These are phyloP conservation scores for Daldinia vernicosa DNA, from an alignment of 495 filamentous ascomycete species.

Conservation along the genomic window DNA sequence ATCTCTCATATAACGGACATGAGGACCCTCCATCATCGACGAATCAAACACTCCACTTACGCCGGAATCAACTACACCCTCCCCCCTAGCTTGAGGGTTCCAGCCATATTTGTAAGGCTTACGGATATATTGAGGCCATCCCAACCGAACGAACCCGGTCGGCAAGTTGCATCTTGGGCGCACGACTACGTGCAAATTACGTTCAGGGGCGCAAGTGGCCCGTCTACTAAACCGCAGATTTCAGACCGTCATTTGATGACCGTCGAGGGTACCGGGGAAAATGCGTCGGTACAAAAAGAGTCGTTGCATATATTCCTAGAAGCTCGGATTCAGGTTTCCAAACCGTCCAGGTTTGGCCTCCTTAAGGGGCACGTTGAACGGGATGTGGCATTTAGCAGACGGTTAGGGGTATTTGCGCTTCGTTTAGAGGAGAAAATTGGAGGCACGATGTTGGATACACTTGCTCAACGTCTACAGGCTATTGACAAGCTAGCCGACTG, in stretches of 20 bases:
- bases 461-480: slow-evolving; percentile 64
- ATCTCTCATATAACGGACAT: slow-evolving; percentile 57
- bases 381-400: slow-evolving; percentile 66
- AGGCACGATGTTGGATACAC: slow-evolving; percentile 59
- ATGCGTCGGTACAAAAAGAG: slow-evolving; percentile 39
- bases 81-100: slow-evolving; percentile 51
- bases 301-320: slow-evolving; percentile 49
- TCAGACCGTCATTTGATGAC: slow-evolving; percentile 14
- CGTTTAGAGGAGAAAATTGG: slow-evolving; percentile 66
- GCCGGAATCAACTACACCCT: slow-evolving; percentile 40
- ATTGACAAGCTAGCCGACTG: slow-evolving; percentile 73
- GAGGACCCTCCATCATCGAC: slow-evolving; percentile 53
- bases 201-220: slow-evolving; percentile 57
- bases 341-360: slow-evolving; percentile 52
- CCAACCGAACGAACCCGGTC: slow-evolving; percentile 26
- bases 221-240: slow-evolving; percentile 13
- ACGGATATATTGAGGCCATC: slow-evolving; percentile 52
- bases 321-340: slow-evolving; percentile 51
- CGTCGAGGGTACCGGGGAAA: slow-evolving; percentile 29
- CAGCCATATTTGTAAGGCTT: slow-evolving; percentile 55
- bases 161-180: slow-evolving; percentile 55
- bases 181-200: slow-evolving; percentile 62
- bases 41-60: slow-evolving; percentile 42
- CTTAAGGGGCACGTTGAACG: slow-evolving; percentile 63
- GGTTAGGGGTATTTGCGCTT: slow-evolving; percentile 67